Conservation (phyloP, 352 stramenopile species). For the Peronospora farinosa region DNA sequence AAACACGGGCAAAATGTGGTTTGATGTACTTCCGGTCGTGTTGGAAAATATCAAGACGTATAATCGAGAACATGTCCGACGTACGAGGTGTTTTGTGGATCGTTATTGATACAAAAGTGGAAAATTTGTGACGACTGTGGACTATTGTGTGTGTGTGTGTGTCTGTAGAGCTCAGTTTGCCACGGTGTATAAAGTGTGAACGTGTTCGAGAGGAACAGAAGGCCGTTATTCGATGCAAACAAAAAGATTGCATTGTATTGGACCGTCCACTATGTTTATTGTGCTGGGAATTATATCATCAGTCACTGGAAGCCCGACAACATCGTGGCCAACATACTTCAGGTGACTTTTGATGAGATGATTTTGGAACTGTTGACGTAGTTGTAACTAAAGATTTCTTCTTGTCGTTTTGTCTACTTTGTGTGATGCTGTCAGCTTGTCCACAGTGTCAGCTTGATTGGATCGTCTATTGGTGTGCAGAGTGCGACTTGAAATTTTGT, state of each 20-base stretch:
- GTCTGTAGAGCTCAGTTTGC: slow-evolving; percentile 21
- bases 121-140: not conserved
- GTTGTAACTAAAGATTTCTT: slow-evolving; percentile 6
- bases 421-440: slow-evolving; percentile 38
- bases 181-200: slow-evolving; percentile 22
- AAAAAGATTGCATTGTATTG: slow-evolving; percentile 16
- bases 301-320: slow-evolving; percentile 6
- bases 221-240: slow-evolving; percentile 22
- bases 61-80: slow-evolving; percentile 26
- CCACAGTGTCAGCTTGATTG: slow-evolving; percentile 48
- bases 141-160: not conserved
- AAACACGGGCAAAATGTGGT: slow-evolving; percentile 24
- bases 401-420: not conserved
- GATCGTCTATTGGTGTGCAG: slow-evolving; percentile 42
- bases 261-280: slow-evolving; percentile 13
- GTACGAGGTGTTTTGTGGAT: slow-evolving; percentile 10
- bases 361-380: not conserved
- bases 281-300: slow-evolving; percentile 25
- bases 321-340: slow-evolving; percentile 23
- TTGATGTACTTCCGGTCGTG: slow-evolving; percentile 26
- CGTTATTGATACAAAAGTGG: not conserved
- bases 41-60: slow-evolving; percentile 25
- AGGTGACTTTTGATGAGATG: slow-evolving; percentile 22
- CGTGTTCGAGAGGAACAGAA: slow-evolving; percentile 3
- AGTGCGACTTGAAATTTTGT: slow-evolving; percentile 69